These are phyloP conservation scores for Anthostomella pinea DNA, from an alignment of 2,329 filamentous ascomycete species.

Conservation along the genomic window DNA sequence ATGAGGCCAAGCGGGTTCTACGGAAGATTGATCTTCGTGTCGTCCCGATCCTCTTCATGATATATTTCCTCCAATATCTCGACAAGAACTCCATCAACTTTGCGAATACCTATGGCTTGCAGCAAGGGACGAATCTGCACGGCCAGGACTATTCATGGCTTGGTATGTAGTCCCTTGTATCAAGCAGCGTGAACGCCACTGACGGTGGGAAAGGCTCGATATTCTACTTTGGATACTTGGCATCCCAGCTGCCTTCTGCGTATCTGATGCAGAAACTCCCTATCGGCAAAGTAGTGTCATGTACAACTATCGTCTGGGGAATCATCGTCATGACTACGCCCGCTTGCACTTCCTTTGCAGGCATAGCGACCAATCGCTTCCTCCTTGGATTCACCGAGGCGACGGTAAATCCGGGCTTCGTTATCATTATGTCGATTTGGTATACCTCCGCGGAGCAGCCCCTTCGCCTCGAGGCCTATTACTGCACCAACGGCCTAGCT, in stretches of 20 bases:
- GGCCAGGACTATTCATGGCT: conserved; percentile 53
- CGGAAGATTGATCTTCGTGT: conserved; percentile 32
- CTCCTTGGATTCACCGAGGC: conserved; percentile 57
- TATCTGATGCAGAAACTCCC: conserved; percentile 46
- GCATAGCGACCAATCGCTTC: conserved; percentile 54
- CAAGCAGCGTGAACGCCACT: no score
- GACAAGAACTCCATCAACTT: conserved; percentile 48
- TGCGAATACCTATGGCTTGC: conserved; percentile 46
- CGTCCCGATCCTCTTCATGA: conserved; percentile 30
- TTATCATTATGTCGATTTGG: conserved; percentile 35
- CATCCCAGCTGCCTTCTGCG: conserved; percentile 43
- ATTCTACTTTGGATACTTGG: conserved; percentile 49
- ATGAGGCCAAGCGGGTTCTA: conserved; percentile 28
- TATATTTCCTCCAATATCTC: conserved; percentile 34
- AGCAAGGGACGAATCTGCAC: conserved; percentile 44
- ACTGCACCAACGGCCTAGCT: conserved; percentile 57
- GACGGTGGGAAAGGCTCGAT: conserved; percentile 46
- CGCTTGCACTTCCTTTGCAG: conserved; percentile 51
- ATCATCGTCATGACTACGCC: conserved; percentile 45
- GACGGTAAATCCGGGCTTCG: conserved; percentile 50
- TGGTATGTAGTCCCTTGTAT: no score
- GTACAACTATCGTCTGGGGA: conserved; percentile 46
- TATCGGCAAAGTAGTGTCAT: conserved; percentile 46
- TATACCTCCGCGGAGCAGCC: conserved; percentile 46
- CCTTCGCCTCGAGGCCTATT: conserved; percentile 52